These are phyloP conservation scores for Inga laurina DNA, from an alignment of 306 rosid genomes.

Conservation along the genomic window DNA sequence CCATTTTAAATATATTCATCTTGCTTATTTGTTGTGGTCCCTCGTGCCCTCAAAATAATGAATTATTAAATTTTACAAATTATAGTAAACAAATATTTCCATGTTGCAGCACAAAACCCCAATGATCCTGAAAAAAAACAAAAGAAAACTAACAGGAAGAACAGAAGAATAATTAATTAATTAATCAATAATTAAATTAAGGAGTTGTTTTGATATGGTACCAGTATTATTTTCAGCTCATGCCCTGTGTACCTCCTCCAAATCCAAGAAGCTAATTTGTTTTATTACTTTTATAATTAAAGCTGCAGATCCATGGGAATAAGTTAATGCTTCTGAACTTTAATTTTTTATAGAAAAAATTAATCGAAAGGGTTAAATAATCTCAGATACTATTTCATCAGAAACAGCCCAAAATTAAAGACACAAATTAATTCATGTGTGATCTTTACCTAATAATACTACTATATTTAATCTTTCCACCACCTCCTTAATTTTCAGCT, in stretches of 20 bases:
- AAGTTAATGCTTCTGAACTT: neutral
- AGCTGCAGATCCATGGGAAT: neutral
- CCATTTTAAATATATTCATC: neutral
- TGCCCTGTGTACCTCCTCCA: constrained; percentile 2
- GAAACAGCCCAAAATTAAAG: neutral
- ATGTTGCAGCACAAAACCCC: neutral
- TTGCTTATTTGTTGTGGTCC: constrained; percentile 25
- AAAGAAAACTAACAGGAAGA: neutral
- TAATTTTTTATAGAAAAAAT: neutral
- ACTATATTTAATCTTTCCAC: neutral
- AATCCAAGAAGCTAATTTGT: constrained; percentile 1
- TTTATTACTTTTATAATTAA: constrained; percentile 3
- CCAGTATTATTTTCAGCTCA: neutral
- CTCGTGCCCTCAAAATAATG: neutral
- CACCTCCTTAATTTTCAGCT: neutral
- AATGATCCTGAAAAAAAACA: neutral
- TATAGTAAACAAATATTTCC: neutral
- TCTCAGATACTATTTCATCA: neutral
- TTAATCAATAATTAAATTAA: neutral
- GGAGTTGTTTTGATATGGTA: neutral
- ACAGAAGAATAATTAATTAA: neutral
- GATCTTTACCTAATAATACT: neutral
- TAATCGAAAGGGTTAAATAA: neutral
- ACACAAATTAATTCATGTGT: neutral
- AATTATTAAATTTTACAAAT: neutral